A percentile compares a stretch with the other conserved stretches of the same genome.
Conservation (phyloP, 2,329 filamentous ascomycete genomes). For the Dactylellina leptospora region DNA sequence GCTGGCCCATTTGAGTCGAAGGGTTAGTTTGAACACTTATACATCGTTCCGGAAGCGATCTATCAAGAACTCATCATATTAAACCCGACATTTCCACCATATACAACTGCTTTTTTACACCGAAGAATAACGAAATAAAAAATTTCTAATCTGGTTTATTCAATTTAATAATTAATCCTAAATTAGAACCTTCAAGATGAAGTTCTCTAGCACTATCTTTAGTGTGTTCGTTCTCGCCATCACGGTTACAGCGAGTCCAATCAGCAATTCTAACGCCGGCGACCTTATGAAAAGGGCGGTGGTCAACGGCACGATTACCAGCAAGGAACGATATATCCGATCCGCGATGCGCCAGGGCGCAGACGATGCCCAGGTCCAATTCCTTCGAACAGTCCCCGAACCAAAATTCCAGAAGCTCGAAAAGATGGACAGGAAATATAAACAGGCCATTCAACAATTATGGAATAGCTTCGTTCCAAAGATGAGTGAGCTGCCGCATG, state of each 20-base stretch:
- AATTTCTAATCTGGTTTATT: no score
- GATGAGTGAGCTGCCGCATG: neutral
- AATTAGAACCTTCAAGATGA: no score
- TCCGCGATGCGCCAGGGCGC: neutral
- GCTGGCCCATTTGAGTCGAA: neutral
- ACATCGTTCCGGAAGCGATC: neutral
- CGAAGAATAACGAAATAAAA: no score
- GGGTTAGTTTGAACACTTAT: neutral
- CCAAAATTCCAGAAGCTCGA: neutral
- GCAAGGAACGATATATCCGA: conserved; percentile 2
- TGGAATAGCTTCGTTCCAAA: neutral
- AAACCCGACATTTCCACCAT: neutral
- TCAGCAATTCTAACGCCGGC: neutral
- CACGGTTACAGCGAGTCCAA: no score
- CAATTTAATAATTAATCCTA: no score
- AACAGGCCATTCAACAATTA: neutral
- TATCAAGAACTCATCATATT: neutral
- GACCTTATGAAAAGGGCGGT: neutral
- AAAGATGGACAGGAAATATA: neutral
- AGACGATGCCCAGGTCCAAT: neutral
- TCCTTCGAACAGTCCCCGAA: neutral
- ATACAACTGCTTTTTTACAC: no score
- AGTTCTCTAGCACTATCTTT: no score
- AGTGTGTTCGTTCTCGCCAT: no score
- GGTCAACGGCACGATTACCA: neutral